These are phyloP conservation scores for Fimicolochytrium jonesii DNA, from an alignment of 192 early-diverging fungal species.

Conservation along the genomic window DNA sequence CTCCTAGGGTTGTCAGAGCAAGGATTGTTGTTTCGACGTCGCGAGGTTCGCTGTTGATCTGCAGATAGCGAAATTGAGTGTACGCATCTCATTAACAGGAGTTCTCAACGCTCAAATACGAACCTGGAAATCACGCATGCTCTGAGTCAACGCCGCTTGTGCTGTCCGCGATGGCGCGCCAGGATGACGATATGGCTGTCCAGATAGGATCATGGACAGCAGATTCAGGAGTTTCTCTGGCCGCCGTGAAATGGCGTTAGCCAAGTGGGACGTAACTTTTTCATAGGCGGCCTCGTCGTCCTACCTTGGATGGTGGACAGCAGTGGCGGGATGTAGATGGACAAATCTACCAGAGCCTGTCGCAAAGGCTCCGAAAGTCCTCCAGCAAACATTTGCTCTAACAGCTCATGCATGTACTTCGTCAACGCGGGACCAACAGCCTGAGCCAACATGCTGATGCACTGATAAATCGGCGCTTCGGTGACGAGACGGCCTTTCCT, in stretches of 20 bases:
- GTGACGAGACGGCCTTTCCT: conserved; percentile 27
- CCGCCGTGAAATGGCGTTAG: conserved; percentile 2
- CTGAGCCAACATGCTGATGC: conserved; percentile 81
- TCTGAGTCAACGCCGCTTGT: not conserved
- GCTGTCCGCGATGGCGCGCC: conserved; percentile 55
- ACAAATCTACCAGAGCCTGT: conserved; percentile 75
- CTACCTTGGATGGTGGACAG: conserved; percentile 80
- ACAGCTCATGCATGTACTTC: conserved; percentile 78
- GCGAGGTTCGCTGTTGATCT: conserved; percentile 41
- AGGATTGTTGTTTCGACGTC: conserved; percentile 74
- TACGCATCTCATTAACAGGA: too few species aligned
- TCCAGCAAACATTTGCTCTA: conserved; percentile 88
- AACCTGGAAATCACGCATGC: conserved; percentile 20
- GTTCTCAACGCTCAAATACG: too few species aligned
- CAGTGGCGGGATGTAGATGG: conserved; percentile 77
- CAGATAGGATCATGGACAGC: conserved; percentile 78
- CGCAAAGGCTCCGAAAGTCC: conserved; percentile 79
- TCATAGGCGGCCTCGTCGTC: too few species aligned
- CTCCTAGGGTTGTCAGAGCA: conserved; percentile 76
- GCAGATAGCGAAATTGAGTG: too few species aligned
- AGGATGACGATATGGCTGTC: conserved; percentile 72
- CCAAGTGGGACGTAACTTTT: too few species aligned
- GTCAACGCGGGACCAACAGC: conserved; percentile 89
- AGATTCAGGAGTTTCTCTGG: conserved; percentile 81
- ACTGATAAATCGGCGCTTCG: conserved; percentile 61